A percentile compares a stretch with the other conserved stretches of the same genome.
phyloP scores from a whole-genome alignment of 768 basidiomycete species.

The Trametopsis cervina region DNA sequence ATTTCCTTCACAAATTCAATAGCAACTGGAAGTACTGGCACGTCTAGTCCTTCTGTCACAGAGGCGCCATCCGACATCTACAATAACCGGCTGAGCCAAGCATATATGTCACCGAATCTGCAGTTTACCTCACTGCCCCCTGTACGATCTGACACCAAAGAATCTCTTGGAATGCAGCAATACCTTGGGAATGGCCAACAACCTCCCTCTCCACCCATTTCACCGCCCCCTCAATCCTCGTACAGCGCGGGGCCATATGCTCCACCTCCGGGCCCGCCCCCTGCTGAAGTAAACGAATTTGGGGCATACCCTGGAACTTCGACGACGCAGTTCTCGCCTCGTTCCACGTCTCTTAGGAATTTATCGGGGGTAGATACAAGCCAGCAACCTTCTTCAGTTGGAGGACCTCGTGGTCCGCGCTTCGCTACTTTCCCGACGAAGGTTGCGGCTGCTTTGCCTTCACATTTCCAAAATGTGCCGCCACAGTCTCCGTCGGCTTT shows the following conservation, averaged over 20 bases:
- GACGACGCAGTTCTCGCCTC: conserved; percentile 10
- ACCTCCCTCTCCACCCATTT: not conserved
- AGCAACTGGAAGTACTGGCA: not conserved
- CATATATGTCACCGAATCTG: not conserved
- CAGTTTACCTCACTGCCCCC: not conserved
- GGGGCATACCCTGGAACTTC: conserved; percentile 12
- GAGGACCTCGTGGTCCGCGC: conserved; percentile 32
- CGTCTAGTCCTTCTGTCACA: conserved; percentile 1
- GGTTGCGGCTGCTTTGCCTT: conserved; percentile 16
- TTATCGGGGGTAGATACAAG: not conserved
- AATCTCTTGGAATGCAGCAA: not conserved
- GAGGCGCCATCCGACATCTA: not conserved
- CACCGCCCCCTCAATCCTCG: not conserved
- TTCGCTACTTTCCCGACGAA: conserved; percentile 68
- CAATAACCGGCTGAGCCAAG: not conserved
- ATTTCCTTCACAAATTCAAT: not conserved
- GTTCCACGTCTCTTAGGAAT: conserved; percentile 12
- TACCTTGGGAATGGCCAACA: not conserved
- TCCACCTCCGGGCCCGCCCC: not conserved
- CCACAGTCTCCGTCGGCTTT: conserved; percentile 10
- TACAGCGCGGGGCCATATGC: not conserved
- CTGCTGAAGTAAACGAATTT: conserved; percentile 17
- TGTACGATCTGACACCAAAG: not conserved
- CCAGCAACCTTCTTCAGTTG: not conserved
- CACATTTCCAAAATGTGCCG: conserved; percentile 11